A percentile compares a stretch with the other conserved stretches of the same genome.
phyloP scores from a whole-genome alignment of 495 filamentous ascomycete species.

The Xylaria curta region DNA sequence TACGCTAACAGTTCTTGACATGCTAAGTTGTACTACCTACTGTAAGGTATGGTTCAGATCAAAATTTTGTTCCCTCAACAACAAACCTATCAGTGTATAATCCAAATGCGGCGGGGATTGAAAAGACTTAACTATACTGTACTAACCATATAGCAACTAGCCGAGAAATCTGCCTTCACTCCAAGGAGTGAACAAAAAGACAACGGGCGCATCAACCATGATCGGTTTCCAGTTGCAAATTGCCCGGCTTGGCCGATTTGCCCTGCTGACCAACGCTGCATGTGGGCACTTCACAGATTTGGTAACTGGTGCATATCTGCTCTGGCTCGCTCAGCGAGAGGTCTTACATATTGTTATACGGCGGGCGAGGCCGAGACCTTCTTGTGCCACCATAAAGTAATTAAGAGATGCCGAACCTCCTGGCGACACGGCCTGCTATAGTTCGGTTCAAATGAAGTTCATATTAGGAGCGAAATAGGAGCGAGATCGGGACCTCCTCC shows the following conservation, averaged over 20 bases:
- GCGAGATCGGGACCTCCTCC: conserved; percentile 4
- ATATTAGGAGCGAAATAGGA: not conserved
- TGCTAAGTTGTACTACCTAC: not conserved
- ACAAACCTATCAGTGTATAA: not conserved
- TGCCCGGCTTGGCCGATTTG: conserved; percentile 23
- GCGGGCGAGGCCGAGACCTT: conserved; percentile 3
- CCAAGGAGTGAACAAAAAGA: not conserved
- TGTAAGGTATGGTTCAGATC: not conserved
- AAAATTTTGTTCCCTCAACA: not conserved
- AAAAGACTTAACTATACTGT: not conserved
- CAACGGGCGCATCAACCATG: not conserved
- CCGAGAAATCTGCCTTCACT: not conserved
- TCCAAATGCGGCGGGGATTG: not conserved
- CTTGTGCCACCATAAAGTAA: not conserved
- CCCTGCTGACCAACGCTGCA: conserved; percentile 28
- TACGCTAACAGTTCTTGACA: not conserved
- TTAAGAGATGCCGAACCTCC: not conserved
- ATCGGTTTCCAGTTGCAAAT: conserved; percentile 14
- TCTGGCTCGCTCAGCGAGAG: conserved; percentile 5
- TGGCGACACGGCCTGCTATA: not conserved
- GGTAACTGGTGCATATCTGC: conserved; percentile 6
- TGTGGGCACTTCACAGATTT: conserved; percentile 15
- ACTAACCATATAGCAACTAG: not conserved
- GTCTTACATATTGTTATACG: not conserved
- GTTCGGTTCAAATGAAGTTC: not conserved